Evolutionary conservation across 2,329 filamentous ascomycete genomes (phyloP), one percentile per base, ranked within the genome.

Genomic region (Dryadomyces quercivorus): DNA sequence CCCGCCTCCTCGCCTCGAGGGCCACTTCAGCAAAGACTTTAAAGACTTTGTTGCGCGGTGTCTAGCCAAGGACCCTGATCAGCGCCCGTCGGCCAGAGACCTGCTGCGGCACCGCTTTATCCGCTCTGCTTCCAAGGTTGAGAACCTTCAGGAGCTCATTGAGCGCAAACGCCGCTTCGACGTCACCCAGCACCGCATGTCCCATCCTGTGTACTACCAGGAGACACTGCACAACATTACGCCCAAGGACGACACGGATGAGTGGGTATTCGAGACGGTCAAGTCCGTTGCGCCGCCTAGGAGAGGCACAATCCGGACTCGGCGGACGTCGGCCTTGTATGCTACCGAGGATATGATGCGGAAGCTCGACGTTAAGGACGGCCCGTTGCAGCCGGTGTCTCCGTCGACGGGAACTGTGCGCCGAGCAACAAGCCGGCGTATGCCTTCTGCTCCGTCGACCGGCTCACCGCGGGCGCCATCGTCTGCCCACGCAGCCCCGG

Each of bases 261-360:
- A 88, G 59, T 97, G 92, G 92, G 85, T 95, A 2, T 97, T 97
- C 65, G 92, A 96, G 64, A 97, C 92, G 0, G 83, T 97, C 64
- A 93, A 88, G 67, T 88, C 86, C 0, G 74, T 84, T 36, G 76
- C 73, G 4, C 75, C 80, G 4, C 79, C 72, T 56, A 73, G 79
- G 61, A 81, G 77, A 43, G 69, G 72, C 15, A 73, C 72, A 0
- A 52, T 61, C 2, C 78, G 73, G 63, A 69, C 73, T 50, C 73
- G 79, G 53, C 80, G 81, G 56, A 72, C 78, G 5, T 82, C 79
- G 0, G 75, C 77, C 6, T 75, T 80, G 42, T 75, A 77, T 58
- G 69, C 73, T 43, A 75, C 75, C n/a, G 81, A 85, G 59, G 80
- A 83, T 56, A 75, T 76, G 20, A 71, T 85, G 67, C 76, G 76